Evolutionary conservation across 2,329 filamentous ascomycete genomes (phyloP).

Genomic region (Aspergillus luchuensis): DNA sequence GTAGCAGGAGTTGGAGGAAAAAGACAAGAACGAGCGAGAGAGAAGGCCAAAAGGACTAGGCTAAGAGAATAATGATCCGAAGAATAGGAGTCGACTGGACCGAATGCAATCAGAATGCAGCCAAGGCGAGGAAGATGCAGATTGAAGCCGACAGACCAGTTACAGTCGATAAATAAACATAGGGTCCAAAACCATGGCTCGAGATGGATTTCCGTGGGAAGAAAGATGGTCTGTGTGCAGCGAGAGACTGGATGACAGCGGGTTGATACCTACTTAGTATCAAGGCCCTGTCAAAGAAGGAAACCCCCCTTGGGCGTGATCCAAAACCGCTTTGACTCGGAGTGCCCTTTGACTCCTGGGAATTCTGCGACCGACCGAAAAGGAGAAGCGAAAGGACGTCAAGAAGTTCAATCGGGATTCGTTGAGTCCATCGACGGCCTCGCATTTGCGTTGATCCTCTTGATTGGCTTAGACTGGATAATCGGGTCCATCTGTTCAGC

Average conservation of each 20-base stretch:
- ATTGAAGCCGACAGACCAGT: background rate
- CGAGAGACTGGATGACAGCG: background rate
- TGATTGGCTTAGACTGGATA: background rate
- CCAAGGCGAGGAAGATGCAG: slow-evolving; percentile 1
- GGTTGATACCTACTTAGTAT: no score
- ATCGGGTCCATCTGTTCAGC: background rate
- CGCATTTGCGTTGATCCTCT: background rate
- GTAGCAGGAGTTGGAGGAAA: background rate
- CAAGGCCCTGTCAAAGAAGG: background rate
- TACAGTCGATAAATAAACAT: slow-evolving; percentile 11
- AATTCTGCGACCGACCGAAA: background rate
- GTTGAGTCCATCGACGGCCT: background rate
- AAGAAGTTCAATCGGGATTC: background rate
- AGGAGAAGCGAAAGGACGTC: background rate
- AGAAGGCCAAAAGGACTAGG: background rate
- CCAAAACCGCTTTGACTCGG: background rate
- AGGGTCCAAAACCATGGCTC: background rate
- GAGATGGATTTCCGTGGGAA: background rate
- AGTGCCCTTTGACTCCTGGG: background rate
- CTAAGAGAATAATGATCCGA: background rate
- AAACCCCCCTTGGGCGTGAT: background rate
- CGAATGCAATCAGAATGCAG: slow-evolving; percentile 5
- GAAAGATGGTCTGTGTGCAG: background rate
- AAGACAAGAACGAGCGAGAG: background rate
- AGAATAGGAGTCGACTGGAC: background rate